Evolutionary conservation across 2,329 filamentous ascomycete genomes (phyloP).

Genomic region (Exophiala phaeomuriformis): DNA sequence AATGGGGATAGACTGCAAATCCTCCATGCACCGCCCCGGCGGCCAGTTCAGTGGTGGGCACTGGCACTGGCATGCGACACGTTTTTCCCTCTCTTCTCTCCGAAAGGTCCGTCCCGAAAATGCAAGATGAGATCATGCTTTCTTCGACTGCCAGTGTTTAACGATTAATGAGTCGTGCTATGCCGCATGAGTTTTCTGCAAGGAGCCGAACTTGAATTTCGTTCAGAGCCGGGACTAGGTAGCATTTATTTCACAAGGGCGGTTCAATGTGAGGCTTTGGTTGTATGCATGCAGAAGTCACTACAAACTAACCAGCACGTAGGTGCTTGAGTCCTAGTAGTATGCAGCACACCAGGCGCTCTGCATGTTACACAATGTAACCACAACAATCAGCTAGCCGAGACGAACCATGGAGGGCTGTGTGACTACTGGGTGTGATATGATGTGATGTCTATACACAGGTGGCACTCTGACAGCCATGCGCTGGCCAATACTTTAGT

Average conservation of each 20-base stretch:
- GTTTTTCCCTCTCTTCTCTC: background rate
- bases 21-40: too few relatives aligned
- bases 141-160: background rate
- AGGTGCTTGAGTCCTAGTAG: background rate
- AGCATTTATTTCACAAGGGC: too few relatives aligned
- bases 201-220: too few relatives aligned
- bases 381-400: slow-evolving; percentile 2
- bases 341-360: background rate
- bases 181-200: too few relatives aligned
- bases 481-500: background rate
- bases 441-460: background rate
- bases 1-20: too few relatives aligned
- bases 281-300: too few relatives aligned
- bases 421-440: background rate
- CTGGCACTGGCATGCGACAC: too few relatives aligned
- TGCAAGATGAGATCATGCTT: slow-evolving; percentile 14
- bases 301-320: background rate
- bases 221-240: too few relatives aligned
- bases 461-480: background rate
- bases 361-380: background rate
- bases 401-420: background rate
- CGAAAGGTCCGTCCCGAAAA: slow-evolving; percentile 10
- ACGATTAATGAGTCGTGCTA: background rate
- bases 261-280: too few relatives aligned
- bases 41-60: too few relatives aligned